Percentiles rank a stretch among this genome's conserved stretches.
Evolutionary conservation across 83 land plant genomes (phyloP).

Genomic region (Picea abies): DNA sequence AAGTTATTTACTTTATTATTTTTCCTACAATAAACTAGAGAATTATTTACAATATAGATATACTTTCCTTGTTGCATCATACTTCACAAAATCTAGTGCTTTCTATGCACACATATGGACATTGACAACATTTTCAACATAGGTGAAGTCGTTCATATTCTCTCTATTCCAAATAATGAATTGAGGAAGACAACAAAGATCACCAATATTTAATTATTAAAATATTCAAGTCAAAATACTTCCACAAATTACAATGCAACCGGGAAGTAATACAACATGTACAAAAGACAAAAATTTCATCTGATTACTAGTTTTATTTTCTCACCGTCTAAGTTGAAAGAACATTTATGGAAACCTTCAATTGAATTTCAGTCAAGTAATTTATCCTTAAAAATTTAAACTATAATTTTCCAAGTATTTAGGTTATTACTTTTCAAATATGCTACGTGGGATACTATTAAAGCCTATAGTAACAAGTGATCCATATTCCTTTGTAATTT

Average conservation of each 20-base stretch:
- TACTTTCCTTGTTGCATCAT: conserved; percentile 82
- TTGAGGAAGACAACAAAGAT: conserved; percentile 37
- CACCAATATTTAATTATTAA: not conserved
- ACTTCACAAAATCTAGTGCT: conserved; percentile 35
- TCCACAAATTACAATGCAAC: not conserved
- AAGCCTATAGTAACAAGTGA: not conserved
- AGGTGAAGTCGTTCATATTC: conserved; percentile 85
- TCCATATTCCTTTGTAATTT: not conserved
- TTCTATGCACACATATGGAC: conserved; percentile 81
- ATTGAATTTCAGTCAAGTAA: too few species aligned
- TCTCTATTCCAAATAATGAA: conserved; percentile 75
- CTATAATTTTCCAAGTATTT: not conserved
- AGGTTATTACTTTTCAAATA: not conserved
- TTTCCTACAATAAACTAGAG: not conserved
- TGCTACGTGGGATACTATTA: not conserved
- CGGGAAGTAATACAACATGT: not conserved
- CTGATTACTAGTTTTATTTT: too few species aligned
- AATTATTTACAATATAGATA: not conserved
- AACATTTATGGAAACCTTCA: not conserved
- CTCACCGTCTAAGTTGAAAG: not conserved
- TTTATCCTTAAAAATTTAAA: not conserved
- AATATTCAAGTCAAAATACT: not conserved
- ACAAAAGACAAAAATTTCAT: too few species aligned
- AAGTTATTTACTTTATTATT: not conserved
- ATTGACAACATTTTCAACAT: conserved; percentile 85